Evolutionary conservation across 2,329 filamentous ascomycete species (phyloP).

Genomic region (Penicillium sumatraense): DNA sequence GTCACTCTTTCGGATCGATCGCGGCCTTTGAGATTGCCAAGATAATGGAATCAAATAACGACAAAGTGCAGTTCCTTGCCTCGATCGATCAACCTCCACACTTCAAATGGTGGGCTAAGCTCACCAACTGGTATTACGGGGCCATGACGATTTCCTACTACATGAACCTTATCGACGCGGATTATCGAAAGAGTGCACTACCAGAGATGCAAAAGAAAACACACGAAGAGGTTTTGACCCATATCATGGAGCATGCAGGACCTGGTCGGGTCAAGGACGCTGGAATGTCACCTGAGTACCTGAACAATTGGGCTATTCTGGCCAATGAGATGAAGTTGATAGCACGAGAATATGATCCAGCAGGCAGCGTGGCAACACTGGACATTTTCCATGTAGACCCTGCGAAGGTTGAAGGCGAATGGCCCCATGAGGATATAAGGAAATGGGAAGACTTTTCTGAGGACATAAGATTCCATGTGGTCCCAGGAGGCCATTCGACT

Average conservation of each 20-base stretch:
- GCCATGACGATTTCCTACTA: not conserved
- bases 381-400: not conserved
- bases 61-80: conserved; percentile 44
- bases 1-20: conserved; percentile 55
- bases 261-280: not conserved
- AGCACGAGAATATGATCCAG: not conserved
- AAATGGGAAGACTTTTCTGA: not conserved
- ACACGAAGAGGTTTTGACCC: not conserved
- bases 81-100: not conserved
- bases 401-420: not conserved
- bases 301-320: not conserved
- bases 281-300: not conserved
- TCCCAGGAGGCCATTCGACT: not conserved
- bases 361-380: not conserved
- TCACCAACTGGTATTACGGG: not conserved
- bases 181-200: not conserved
- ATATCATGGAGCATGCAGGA: not conserved
- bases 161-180: not conserved
- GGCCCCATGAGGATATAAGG: not conserved
- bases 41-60: conserved; percentile 39
- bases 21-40: conserved; percentile 56
- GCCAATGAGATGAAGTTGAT: not conserved
- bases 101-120: not conserved
- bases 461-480: not conserved
- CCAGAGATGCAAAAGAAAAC: not conserved